Conservation (phyloP, 2,329 filamentous ascomycete species). For the Apiospora pterosperma region DNA sequence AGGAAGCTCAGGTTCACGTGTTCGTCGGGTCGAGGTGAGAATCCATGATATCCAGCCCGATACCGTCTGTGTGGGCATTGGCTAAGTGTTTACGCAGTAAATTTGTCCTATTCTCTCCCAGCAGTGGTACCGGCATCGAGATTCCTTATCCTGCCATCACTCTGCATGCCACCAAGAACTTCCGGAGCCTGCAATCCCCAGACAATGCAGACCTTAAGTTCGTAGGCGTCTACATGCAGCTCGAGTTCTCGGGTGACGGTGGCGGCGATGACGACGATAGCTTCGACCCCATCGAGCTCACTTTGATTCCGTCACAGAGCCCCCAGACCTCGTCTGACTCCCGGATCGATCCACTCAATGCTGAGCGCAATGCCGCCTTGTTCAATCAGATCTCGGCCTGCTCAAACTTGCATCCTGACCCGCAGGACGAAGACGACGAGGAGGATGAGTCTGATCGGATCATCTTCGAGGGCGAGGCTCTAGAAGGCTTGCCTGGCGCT, state of each 20-base stretch:
- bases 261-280: constrained; percentile 59
- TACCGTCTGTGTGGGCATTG: constrained; percentile 23
- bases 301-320: constrained; percentile 51
- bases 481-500: constrained; percentile 57
- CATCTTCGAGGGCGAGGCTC: constrained; percentile 54
- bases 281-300: constrained; percentile 64
- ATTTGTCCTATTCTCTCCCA: constrained; percentile 62
- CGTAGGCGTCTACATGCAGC: constrained; percentile 61
- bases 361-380: constrained; percentile 41
- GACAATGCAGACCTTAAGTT: constrained; percentile 38
- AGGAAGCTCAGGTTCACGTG: constrained; percentile 49
- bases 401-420: constrained; percentile 74
- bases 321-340: constrained; percentile 25
- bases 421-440: constrained; percentile 53
- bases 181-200: constrained; percentile 33
- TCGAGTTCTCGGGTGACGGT: constrained; percentile 59
- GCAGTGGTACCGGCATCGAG: constrained; percentile 56
- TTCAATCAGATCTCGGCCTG: constrained; percentile 71
- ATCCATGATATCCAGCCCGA: constrained; percentile 7
- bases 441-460: constrained; percentile 47
- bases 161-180: constrained; percentile 69
- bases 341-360: constrained; percentile 21
- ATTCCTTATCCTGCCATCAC: constrained; percentile 74
- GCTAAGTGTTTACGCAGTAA: constrained; percentile 32
- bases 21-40: constrained; percentile 58